Base-by-base conservation (phyloP, 2,329 filamentous ascomycete species). In the Colletotrichum sp. region DNA sequence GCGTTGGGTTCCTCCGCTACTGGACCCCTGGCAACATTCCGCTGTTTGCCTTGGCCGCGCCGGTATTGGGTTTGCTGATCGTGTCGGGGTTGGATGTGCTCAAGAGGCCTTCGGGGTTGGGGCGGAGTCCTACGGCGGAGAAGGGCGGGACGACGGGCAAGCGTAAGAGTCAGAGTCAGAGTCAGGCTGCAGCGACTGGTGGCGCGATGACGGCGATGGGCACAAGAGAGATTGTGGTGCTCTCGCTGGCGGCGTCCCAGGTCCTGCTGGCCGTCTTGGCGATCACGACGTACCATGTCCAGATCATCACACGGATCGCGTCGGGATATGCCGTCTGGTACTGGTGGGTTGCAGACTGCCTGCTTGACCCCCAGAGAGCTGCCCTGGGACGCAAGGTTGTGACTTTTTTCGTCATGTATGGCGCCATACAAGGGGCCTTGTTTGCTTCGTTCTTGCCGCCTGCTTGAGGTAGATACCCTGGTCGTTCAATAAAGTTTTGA, bases 291-390 rank as follows among this genome's bases (percentile, higher is more conserved):
- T 98, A 98, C 82, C 97, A 99, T 82, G 94, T 98, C 30, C 97
- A 99, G 84, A 98, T 99, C 79, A 94, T 98, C 80, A 98, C 94
- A 60, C 92, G 97, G 28, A 90, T 99, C 19, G 94, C 95, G 2
- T 98, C 96, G 0, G 96, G 93, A 0, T 98, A 96, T 83, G 94
- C 96, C 2, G 85, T 97, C 22, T 98, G 96, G 95, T 97, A 98
- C 82, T 93, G 94, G 88, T 95, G 94, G 88, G 83, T 98, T 52
- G 94, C 94, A 1, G 85, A 85, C 6, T 84, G 82, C 39, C 79
- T 91, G 8, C 79, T 83, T 61, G 82, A 85, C 28, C 79, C 80
- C 12, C 27, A 82, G 78, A 77, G 80, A 75, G 68, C 79, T 71
- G 66, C 80, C 75, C 71, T 87, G 79, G 84, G 83, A 0, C 80